Evolutionary conservation across 177 flowering plant genomes (phyloP), one percentile per base, ranked within the genome.

Genomic region (Tripterygium wilfordii): DNA sequence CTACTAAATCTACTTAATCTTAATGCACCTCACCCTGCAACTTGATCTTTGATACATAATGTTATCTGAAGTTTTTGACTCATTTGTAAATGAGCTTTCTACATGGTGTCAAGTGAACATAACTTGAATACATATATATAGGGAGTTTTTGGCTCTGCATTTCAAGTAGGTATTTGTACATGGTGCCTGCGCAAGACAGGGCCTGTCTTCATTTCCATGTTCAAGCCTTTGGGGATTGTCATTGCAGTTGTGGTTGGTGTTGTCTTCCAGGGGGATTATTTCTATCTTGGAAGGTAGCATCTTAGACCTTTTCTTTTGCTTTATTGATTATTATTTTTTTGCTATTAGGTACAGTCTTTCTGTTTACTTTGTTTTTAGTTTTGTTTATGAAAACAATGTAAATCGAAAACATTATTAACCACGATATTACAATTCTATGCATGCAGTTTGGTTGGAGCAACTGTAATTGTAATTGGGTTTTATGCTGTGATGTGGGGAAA

Each of bases 401-500:
- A n/a, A n/a, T n/a, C n/a, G n/a, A n/a, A n/a, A n/a, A n/a, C n/a
- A n/a, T n/a, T n/a, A n/a, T n/a, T n/a, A n/a, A n/a, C n/a, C n/a
- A n/a, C n/a, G n/a, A n/a, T n/a, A n/a, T n/a, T n/a, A n/a, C n/a
- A n/a, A n/a, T n/a, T n/a, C n/a, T n/a, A n/a, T n/a, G n/a, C n/a
- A 19, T 62, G 62, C 66, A 68, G 82, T 54, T 62, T 76, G 57
- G 10, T 76, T 26, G 82, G 82, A 55, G 64, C 78, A 23, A 43
- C 45, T 17, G 53, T 70, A 17, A 65, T 73, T 24, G 64, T 73
- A n/a, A 45, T 42, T 45, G 78, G 82, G 10, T 73, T 77, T 51
- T 70, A 74, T 53, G 49, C 58, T 19, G 78, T 77, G 38, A 60
- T 77, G 63, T 77, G 82, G 82, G 78, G 78, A 21, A 70, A 73